phyloP scores from a whole-genome alignment of 495 filamentous ascomycete species.

The Lichenothelia convexa region DNA sequence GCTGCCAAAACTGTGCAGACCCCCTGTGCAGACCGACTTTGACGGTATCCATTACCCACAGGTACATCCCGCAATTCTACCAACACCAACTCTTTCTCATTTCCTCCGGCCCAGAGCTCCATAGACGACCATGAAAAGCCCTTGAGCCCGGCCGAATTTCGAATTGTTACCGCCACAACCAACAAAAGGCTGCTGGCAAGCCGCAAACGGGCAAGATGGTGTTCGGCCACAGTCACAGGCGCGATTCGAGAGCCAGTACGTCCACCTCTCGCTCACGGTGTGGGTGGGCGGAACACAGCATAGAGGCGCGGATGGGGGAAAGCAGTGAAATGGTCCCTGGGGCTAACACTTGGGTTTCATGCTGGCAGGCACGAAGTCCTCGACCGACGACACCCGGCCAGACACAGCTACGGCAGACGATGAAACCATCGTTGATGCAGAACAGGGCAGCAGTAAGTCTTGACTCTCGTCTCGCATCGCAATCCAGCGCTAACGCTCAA shows the following conservation, averaged over 20 bases:
- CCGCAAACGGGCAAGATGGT: slow-evolving; percentile 12
- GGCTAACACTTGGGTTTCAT: background rate
- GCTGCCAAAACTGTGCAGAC: no score
- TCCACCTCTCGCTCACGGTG: no score
- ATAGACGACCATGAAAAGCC: no score
- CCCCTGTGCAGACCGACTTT: no score
- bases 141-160: no score
- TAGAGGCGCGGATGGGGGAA: no score
- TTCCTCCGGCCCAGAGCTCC: no score
- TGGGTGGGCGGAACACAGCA: no score
- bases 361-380: slow-evolving; percentile 38
- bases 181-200: background rate
- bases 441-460: slow-evolving; percentile 46
- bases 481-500: background rate
- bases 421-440: slow-evolving; percentile 61
- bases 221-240: slow-evolving; percentile 15
- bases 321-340: background rate
- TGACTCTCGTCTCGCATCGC: background rate
- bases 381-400: slow-evolving; percentile 29
- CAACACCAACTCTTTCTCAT: no score
- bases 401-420: slow-evolving; percentile 39
- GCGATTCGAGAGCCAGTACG: slow-evolving; percentile 14
- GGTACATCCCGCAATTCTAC: no score
- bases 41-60: no score
- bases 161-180: background rate